Evolutionary conservation across 257 asterid species (phyloP).

Genomic region (Fraxinus anomala): DNA sequence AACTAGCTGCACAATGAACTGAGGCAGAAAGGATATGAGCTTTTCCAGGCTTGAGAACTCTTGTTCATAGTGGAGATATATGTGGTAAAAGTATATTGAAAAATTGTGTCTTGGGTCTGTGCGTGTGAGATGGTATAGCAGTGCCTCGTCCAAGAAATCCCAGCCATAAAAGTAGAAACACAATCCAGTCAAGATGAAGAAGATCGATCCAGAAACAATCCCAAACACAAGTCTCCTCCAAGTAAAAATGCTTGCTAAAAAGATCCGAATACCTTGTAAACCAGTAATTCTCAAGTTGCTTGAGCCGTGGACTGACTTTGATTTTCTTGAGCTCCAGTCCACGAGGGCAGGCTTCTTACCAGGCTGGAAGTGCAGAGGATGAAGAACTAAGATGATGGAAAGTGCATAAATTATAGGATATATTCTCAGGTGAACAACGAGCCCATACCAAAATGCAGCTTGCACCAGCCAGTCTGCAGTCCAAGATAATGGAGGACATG

Average conservation of each 20-base stretch:
- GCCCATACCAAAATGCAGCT: constrained; percentile 96
- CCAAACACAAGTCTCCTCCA: constrained; percentile 84
- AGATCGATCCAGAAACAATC: constrained; percentile 66
- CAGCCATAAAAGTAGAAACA: constrained; percentile 76
- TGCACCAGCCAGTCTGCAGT: constrained; percentile 61
- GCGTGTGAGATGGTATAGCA: constrained; percentile 93
- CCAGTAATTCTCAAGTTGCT: constrained; percentile 32
- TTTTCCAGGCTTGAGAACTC: constrained; percentile 72
- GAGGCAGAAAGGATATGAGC: constrained; percentile 88
- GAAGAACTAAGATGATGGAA: constrained; percentile 74
- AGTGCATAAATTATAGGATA: constrained; percentile 91
- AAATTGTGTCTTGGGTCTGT: constrained; percentile 98
- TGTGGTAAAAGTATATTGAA: constrained; percentile 86
- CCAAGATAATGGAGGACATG: constrained; percentile 22
- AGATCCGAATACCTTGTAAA: constrained; percentile 30
- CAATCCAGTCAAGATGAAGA: constrained; percentile 69
- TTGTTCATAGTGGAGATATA: constrained; percentile 76
- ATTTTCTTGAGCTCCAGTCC: constrained; percentile 56
- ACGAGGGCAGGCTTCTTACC: constrained; percentile 64
- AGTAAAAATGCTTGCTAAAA: constrained; percentile 51
- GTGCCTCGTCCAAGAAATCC: constrained; percentile 94
- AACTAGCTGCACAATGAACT: constrained; percentile 76
- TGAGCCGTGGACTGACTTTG: constrained; percentile 33
- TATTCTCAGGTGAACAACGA: constrained; percentile 88
- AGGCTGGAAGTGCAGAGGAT: constrained; percentile 53